A percentile compares a stretch with the other conserved stretches of the same genome.
These are phyloP conservation scores for Epipyxis sp. DNA, from an alignment of 108 stramenopile species.

Conservation along the genomic window DNA sequence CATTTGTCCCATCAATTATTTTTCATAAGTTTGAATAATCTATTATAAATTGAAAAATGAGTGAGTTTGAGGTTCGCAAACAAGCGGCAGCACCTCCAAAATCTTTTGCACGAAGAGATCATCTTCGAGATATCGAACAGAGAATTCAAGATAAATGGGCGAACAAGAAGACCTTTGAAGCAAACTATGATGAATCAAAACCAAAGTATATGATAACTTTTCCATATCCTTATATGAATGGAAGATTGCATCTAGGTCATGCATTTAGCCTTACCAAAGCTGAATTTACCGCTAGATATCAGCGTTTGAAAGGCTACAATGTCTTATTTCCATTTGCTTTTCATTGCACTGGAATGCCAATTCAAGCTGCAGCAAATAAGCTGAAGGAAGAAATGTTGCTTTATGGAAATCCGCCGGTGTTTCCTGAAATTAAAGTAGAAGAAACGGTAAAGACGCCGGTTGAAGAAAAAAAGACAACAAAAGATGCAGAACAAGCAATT, in stretches of 20 bases:
- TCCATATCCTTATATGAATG: slow-evolving; percentile 97
- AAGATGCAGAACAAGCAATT: slow-evolving; percentile 43
- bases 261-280: slow-evolving; percentile 96
- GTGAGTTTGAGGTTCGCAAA: too few species aligned
- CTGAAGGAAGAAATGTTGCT: slow-evolving; percentile 80
- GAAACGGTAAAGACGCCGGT: slow-evolving; percentile 60
- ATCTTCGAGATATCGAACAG: slow-evolving; percentile 46
- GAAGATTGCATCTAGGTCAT: slow-evolving; percentile 94
- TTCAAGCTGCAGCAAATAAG: slow-evolving; percentile 98
- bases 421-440: slow-evolving; percentile 78
- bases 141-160: slow-evolving; percentile 50
- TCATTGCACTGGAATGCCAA: slow-evolving; percentile 99
- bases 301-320: slow-evolving; percentile 86
- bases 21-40: too few species aligned
- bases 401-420: slow-evolving; percentile 80
- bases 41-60: too few species aligned
- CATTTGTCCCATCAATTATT: too few species aligned
- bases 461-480: slow-evolving; percentile 44
- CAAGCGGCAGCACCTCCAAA: background rate
- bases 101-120: slow-evolving; percentile 36
- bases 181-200: background rate
- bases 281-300: slow-evolving; percentile 82
- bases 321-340: slow-evolving; percentile 96
- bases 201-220: slow-evolving; percentile 92
- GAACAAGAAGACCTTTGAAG: slow-evolving; percentile 22